Conservation (phyloP, 108 stramenopile genomes). For the Pseudonitzschia pungens region DNA sequence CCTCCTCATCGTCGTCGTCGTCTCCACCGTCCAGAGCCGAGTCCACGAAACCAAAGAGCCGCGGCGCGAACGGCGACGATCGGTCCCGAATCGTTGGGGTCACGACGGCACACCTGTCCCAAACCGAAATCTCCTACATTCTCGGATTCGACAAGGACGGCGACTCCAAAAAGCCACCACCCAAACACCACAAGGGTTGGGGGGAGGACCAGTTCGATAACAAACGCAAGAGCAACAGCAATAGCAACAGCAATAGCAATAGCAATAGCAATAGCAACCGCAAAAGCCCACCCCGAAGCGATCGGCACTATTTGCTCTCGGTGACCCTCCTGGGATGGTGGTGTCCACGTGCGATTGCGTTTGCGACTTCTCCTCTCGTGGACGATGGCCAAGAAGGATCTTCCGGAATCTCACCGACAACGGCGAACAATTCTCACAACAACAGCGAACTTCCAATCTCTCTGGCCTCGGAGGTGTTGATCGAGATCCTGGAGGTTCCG, state of each 20-base stretch:
- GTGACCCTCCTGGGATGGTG: slow-evolving; percentile 7
- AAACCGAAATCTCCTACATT: background rate
- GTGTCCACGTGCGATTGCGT: no score
- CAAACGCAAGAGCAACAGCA: background rate
- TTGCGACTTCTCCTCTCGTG: no score
- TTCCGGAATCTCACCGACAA: no score
- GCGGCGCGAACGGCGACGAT: background rate
- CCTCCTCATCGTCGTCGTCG: background rate
- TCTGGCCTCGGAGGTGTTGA: slow-evolving; percentile 17
- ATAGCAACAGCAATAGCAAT: background rate
- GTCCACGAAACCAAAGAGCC: background rate
- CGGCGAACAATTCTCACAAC: background rate
- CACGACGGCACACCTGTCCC: slow-evolving; percentile 8
- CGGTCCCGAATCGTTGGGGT: background rate
- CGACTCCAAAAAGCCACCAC: no score
- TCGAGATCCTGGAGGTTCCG: slow-evolving; percentile 19
- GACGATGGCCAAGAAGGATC: no score
- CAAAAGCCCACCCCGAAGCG: background rate
- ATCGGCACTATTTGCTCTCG: slow-evolving; percentile 8
- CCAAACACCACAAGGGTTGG: no score
- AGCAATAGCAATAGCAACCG: background rate
- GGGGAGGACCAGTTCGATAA: no score
- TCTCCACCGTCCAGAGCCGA: background rate
- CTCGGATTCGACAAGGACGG: background rate
- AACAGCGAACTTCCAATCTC: background rate